Base-by-base conservation (phyloP, 257 asterid species). In the Solanum etuberosum region DNA sequence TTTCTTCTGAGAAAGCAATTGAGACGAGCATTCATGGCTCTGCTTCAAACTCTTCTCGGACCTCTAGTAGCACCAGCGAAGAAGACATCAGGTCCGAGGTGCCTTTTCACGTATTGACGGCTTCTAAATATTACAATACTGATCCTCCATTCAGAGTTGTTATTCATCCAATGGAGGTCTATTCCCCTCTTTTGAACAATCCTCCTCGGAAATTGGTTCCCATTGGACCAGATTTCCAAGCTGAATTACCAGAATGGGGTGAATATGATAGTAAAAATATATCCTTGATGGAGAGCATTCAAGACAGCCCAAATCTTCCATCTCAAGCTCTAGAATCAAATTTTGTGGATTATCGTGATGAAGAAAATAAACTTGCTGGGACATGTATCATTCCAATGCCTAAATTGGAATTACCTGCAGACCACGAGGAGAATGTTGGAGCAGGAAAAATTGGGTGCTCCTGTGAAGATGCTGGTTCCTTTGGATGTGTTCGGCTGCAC, bases 141-240 rank as follows among this genome's bases (percentile, higher is more conserved):
- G 92, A 91, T 16, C 70, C 38, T 76, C 88, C 84, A 61, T 85
- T 71, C n/a, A 87, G 88, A 76, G 83, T 82, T 57, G 21, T 83
- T 48, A 76, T 87, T 27, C 91, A 81, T 61, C 61, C 88, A 32
- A 87, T 72, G 57, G 92, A 87, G 73, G 31, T 88, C 23, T 89
- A 90, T 81, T 88, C 90, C 27, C 86, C 84, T 71, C 91, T 89
- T 86, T 65, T 90, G 85, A 90, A 88, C 15, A 57, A 78, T 86
- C 88, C 92, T 82, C 92, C 93, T 35, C 89, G 82, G 83, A 91
- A 91, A 84, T 84, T 32, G 70, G 89, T 91, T 21, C 87, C 93
- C 4, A 29, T 90, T 81, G 91, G 92, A 74, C 84, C 81, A 29
- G 89, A 89, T 77, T 90, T 68, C 87, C 93, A 91, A 88, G 93